These are phyloP conservation scores for Citrus unshiu DNA, from an alignment of 345 rosid genomes.

Conservation along the genomic window DNA sequence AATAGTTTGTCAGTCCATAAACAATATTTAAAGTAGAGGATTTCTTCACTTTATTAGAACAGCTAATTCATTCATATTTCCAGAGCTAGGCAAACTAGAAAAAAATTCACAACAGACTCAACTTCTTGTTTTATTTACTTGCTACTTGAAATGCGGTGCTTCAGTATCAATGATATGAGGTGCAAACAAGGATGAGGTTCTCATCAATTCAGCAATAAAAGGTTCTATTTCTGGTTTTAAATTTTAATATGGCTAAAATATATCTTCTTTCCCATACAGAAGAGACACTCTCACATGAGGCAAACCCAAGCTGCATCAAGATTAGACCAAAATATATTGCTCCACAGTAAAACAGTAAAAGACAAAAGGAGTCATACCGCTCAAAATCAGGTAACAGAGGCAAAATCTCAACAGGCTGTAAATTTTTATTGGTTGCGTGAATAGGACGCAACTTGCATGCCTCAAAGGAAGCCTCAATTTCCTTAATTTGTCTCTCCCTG, in stretches of 20 bases:
- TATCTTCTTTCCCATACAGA: not conserved
- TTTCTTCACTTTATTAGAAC: not conserved
- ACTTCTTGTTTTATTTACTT: not conserved
- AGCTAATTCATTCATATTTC: not conserved
- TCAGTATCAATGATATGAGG: not conserved
- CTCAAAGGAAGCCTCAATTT: conserved; percentile 82
- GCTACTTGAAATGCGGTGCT: not conserved
- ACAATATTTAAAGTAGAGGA: not conserved
- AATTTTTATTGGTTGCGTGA: conserved; percentile 81
- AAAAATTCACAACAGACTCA: not conserved
- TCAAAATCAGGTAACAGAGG: conserved; percentile 90
- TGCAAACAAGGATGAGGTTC: not conserved
- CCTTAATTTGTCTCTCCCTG: conserved; percentile 95
- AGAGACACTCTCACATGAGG: not conserved
- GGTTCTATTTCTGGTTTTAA: not conserved
- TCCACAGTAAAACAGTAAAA: conserved; percentile 4
- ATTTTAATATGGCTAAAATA: not conserved
- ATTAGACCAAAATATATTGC: not conserved
- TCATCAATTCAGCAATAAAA: not conserved
- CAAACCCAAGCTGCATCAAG: not conserved
- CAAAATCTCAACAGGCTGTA: conserved; percentile 68
- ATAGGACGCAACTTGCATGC: conserved; percentile 75
- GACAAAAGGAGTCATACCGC: conserved; percentile 47
- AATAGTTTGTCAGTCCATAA: not conserved
- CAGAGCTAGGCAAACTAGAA: not conserved